These are phyloP conservation scores for Clavispora fructus DNA, from an alignment of 805 yeast genomes.

Conservation along the genomic window DNA sequence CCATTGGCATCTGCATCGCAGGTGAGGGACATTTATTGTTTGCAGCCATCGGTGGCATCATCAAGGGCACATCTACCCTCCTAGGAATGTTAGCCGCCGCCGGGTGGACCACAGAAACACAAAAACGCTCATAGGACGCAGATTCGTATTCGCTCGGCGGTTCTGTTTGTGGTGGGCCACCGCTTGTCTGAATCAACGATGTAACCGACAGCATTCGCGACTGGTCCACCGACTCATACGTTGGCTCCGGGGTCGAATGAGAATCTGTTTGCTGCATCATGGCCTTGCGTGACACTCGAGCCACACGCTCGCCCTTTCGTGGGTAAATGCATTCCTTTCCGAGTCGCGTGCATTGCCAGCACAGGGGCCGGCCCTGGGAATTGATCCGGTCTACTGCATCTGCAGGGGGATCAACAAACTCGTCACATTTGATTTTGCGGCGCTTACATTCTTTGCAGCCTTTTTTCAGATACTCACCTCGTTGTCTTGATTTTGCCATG, in stretches of 20 bases:
- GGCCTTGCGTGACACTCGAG: slow-evolving; percentile 21
- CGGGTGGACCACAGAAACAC: no score
- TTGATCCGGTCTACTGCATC: slow-evolving; percentile 10
- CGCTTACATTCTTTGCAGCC: slow-evolving; percentile 42
- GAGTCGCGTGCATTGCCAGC: slow-evolving; percentile 32
- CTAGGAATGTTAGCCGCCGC: no score
- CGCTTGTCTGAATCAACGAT: neutral
- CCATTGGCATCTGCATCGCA: no score
- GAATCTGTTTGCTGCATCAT: slow-evolving; percentile 1
- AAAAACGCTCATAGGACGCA: no score
- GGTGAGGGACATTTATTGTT: no score
- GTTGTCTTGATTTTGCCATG: neutral
- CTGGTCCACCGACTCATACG: neutral
- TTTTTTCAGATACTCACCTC: slow-evolving; percentile 27
- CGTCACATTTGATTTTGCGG: slow-evolving; percentile 39
- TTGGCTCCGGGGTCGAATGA: neutral
- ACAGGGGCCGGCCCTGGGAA: slow-evolving; percentile 21
- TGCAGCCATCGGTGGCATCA: no score
- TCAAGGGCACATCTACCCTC: no score
- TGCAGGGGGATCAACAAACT: slow-evolving; percentile 14
- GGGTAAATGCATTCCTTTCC: slow-evolving; percentile 35
- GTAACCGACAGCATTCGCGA: neutral
- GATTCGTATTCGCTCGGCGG: no score
- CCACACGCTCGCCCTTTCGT: slow-evolving; percentile 29
- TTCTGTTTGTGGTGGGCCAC: no score